These are phyloP conservation scores for Penicillium canariense DNA, from an alignment of 495 filamentous ascomycete genomes.

Conservation along the genomic window DNA sequence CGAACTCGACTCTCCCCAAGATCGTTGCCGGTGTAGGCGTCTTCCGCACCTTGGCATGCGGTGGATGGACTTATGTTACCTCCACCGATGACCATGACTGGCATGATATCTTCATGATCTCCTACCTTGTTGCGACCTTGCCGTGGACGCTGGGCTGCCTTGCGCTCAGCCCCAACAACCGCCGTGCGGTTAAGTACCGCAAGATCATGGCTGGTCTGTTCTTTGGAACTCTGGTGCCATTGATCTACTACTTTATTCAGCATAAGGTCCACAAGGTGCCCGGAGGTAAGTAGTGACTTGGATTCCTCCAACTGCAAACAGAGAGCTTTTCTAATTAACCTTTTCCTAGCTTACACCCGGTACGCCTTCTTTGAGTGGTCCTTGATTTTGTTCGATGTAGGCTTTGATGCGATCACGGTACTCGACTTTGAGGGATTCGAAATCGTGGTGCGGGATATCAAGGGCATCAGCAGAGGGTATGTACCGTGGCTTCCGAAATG, in stretches of 20 bases:
- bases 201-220: conserved; percentile 82
- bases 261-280: conserved; percentile 95
- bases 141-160: conserved; percentile 95
- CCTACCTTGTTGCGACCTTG: conserved; percentile 88
- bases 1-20: conserved; percentile 73
- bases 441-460: conserved; percentile 81
- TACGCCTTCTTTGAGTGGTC: conserved; percentile 99
- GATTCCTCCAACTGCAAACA: not conserved
- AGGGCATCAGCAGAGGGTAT: conserved; percentile 97
- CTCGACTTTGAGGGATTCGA: conserved; percentile 92
- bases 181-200: conserved; percentile 79
- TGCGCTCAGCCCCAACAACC: conserved; percentile 82
- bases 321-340: not conserved
- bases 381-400: conserved; percentile 91
- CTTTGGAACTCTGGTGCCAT: conserved; percentile 84
- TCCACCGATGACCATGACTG: conserved; percentile 97
- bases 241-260: conserved; percentile 98
- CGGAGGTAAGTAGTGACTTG: conserved; percentile 65
- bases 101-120: conserved; percentile 99
- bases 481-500: conserved; percentile 95
- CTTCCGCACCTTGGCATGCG: conserved; percentile 89
- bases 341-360: conserved; percentile 79
- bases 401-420: conserved; percentile 94
- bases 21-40: conserved; percentile 76
- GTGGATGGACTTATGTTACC: conserved; percentile 98